Percentiles rank a stretch among this genome's conserved stretches.
Evolutionary conservation across 371 early-diverging fungal genomes (phyloP).

Genomic region (Mortierella sp.): DNA sequence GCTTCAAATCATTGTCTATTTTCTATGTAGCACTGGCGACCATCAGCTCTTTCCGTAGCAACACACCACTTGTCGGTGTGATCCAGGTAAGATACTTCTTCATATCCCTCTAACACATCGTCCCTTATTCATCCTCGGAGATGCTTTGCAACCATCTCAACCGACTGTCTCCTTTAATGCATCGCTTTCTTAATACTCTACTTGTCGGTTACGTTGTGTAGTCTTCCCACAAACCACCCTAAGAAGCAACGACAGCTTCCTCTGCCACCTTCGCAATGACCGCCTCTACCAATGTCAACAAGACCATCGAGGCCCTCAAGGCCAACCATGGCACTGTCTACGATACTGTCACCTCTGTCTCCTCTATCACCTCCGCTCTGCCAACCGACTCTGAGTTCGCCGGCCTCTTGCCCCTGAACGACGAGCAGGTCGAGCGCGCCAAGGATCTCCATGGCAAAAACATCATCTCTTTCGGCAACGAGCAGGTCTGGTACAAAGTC

Average conservation of each 20-base stretch:
- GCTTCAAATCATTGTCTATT: background rate
- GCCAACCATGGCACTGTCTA: constrained; percentile 15
- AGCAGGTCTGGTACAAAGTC: constrained; percentile 44
- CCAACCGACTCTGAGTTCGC: constrained; percentile 3
- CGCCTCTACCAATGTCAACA: constrained; percentile 3
- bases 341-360: constrained; percentile 7
- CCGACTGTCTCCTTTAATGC: no score
- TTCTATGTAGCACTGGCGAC: constrained; percentile 34
- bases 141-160: no score
- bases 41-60: constrained; percentile 10
- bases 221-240: constrained; percentile 46
- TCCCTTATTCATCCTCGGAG: no score
- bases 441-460: constrained; percentile 27
- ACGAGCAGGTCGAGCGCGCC: constrained; percentile 33
- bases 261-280: constrained; percentile 9
- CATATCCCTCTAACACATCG: background rate
- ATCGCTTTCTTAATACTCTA: no score
- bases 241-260: constrained; percentile 7
- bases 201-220: background rate
- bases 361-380: constrained; percentile 7
- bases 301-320: constrained; percentile 15
- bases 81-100: constrained; percentile 22
- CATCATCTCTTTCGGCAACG: constrained; percentile 24
- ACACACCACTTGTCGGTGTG: constrained; percentile 8
- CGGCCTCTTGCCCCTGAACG: constrained; percentile 30